These are phyloP conservation scores for Hypoxylon sp. DNA, from an alignment of 2,329 filamentous ascomycete genomes.

Conservation along the genomic window DNA sequence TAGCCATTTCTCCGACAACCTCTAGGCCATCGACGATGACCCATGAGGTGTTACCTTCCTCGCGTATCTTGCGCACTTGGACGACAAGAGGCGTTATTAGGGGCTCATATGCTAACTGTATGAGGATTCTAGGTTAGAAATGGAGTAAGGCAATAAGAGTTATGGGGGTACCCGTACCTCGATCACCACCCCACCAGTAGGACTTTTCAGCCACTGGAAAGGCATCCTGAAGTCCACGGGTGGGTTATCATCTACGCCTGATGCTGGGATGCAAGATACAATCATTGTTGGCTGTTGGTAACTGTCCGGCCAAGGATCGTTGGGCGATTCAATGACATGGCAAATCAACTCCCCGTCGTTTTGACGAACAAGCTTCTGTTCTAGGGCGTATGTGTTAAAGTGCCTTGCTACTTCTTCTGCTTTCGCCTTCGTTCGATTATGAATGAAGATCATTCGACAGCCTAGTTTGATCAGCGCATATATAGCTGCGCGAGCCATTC, in stretches of 20 bases:
- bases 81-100: slow-evolving; percentile 77
- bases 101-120: slow-evolving; percentile 76
- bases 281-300: slow-evolving; percentile 78
- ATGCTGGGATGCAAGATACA: slow-evolving; percentile 78
- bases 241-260: slow-evolving; percentile 70
- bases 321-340: slow-evolving; percentile 69
- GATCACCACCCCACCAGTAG: slow-evolving; percentile 80
- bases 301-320: slow-evolving; percentile 73
- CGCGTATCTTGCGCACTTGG: slow-evolving; percentile 70
- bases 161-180: slow-evolving; percentile 61
- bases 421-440: slow-evolving; percentile 74
- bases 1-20: slow-evolving; percentile 80
- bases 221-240: slow-evolving; percentile 80
- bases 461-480: slow-evolving; percentile 82
- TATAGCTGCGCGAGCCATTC: slow-evolving; percentile 81
- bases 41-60: slow-evolving; percentile 72
- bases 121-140: slow-evolving; percentile 16
- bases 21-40: slow-evolving; percentile 80
- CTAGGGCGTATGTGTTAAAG: slow-evolving; percentile 70
- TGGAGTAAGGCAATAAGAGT: not conserved
- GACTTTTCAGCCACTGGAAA: slow-evolving; percentile 76
- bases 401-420: slow-evolving; percentile 75
- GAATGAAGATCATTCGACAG: slow-evolving; percentile 79
- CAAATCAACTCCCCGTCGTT: slow-evolving; percentile 60
- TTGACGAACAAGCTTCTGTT: slow-evolving; percentile 54